A percentile compares a stretch with the other conserved stretches of the same genome.
Evolutionary conservation across 2,329 filamentous ascomycete genomes (phyloP).

Genomic region (Fusarium floridanum): DNA sequence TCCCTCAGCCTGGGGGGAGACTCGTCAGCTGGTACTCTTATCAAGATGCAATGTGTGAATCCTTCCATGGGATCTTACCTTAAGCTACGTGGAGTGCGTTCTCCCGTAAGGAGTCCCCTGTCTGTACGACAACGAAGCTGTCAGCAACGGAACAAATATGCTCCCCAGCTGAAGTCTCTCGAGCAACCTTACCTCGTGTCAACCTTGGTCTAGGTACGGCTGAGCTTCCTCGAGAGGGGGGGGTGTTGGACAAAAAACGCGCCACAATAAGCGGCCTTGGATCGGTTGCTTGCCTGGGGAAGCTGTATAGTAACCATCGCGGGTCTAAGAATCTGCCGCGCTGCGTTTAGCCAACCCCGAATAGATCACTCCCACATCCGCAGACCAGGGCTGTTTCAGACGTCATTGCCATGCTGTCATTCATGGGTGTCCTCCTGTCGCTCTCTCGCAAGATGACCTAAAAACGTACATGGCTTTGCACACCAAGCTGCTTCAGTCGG

Average conservation of each 20-base stretch:
- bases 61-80: not conserved
- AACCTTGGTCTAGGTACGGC: not conserved
- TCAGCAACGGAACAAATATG: constrained; percentile 1
- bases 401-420: not conserved
- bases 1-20: not conserved
- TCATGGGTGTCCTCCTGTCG: not conserved
- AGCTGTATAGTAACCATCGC: not conserved
- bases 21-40: not conserved
- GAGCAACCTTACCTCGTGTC: not conserved
- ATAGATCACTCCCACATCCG: not conserved
- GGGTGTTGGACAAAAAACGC: not conserved
- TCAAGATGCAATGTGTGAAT: not conserved
- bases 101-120: not conserved
- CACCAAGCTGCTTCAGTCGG: constrained; percentile 1
- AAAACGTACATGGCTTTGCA: constrained; percentile 7
- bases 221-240: not conserved
- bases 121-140: not conserved
- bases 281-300: not conserved
- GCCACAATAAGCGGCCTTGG: not conserved
- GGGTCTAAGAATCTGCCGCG: not conserved
- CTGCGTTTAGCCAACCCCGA: not conserved
- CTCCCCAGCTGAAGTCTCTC: not conserved
- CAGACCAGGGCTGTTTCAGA: not conserved
- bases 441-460: not conserved
- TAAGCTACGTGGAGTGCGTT: not conserved